Base-by-base conservation (phyloP, 2,329 filamentous ascomycete genomes). In the Onygenales sp. region DNA sequence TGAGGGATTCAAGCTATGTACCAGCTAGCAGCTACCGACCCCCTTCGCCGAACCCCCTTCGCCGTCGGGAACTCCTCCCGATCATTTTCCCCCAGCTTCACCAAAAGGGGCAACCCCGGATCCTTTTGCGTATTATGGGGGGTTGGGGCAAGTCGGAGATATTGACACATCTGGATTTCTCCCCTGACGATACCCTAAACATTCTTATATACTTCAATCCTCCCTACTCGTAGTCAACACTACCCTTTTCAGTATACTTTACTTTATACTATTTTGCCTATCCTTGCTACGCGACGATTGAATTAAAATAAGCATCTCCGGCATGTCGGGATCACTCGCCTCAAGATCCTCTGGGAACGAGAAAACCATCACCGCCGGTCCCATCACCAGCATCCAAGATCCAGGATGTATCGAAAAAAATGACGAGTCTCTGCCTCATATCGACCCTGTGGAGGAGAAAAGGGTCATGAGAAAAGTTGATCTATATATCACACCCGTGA, bases 381-480 rank as follows among this genome's bases (percentile, higher is more conserved):
- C 49, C n/a, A n/a, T 14, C 7, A 43, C 41, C 5, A 35, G 6
- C 27, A 51, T 10, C 27, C 38, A 27, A 13, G 49, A 51, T 43
- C 17, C 7, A 10, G 32, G 31, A 6, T 17, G 36, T 8, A 35
- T 36, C n/a, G 31, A 35, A 21, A n/a, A 27, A 4, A 10, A 45
- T 13, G 27, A 35, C n/a, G 33, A 44, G 14, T 14, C n/a, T 9
- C 32, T 39, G 43, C 54, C 44, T 13, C 14, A 55, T 43, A 67
- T 79, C 14, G 76, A 79, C 55, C 67, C 70, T 1, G 66, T 61
- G 17, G 73, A 72, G 51, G 77, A 79, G 60, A 66, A 62, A 49
- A 73, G 69, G 52, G 64, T 79, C 2, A 68, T 79, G 5, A 61
- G 66, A 17, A 78, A 78, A 55, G 64, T 79, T 9, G 77, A 79